Evolutionary conservation across 75 land plant species (phyloP).

Genomic region (Cupressus sempervirens): DNA sequence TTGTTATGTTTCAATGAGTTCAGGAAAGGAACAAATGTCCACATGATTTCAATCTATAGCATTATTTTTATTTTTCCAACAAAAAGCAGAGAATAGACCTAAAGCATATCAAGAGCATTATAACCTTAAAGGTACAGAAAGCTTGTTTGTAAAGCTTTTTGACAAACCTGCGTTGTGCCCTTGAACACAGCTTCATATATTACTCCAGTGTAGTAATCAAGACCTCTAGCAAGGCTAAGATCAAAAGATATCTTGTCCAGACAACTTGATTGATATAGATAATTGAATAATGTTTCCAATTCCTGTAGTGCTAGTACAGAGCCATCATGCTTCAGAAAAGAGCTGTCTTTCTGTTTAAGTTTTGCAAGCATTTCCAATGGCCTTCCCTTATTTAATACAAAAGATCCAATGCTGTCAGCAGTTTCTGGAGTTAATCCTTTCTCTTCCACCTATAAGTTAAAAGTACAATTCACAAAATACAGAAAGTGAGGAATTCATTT

Average conservation of each 20-base stretch:
- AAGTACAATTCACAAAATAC: not conserved
- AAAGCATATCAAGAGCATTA: not conserved
- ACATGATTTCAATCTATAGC: not conserved
- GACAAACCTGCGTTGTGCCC: constrained; percentile 69
- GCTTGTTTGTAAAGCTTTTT: not conserved
- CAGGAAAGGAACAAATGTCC: not conserved
- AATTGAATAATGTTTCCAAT: constrained; percentile 54
- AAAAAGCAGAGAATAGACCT: not conserved
- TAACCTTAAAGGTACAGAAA: not conserved
- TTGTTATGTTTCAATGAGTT: not conserved
- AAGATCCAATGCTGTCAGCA: constrained; percentile 69
- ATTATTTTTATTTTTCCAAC: not conserved
- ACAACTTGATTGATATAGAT: constrained; percentile 54
- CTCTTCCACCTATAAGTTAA: constrained; percentile 64
- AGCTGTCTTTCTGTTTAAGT: constrained; percentile 45
- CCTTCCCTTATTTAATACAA: constrained; percentile 58
- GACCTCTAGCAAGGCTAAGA: constrained; percentile 93
- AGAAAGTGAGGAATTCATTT: not conserved
- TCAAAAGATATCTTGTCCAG: constrained; percentile 71
- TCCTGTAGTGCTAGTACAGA: constrained; percentile 59
- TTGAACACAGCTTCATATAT: constrained; percentile 90
- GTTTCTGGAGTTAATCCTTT: constrained; percentile 71
- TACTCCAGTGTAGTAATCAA: constrained; percentile 94
- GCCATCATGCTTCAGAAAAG: constrained; percentile 37
- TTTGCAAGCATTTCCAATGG: constrained; percentile 60